phyloP scores from a whole-genome alignment of 2,329 filamentous ascomycete genomes.

The Aspergillus phoenicis region DNA sequence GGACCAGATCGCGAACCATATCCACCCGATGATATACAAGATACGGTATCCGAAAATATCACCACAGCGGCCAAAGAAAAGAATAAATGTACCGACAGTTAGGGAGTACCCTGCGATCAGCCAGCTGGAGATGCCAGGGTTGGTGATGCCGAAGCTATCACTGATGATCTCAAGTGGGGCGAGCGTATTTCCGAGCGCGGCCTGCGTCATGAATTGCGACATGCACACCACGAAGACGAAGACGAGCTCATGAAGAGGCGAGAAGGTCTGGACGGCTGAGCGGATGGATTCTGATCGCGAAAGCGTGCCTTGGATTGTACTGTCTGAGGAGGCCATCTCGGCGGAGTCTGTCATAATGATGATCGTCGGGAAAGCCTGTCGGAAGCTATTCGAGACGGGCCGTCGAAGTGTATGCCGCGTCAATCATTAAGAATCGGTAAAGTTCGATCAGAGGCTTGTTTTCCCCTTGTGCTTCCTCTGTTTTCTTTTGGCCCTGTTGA shows the following conservation, averaged over 20 bases:
- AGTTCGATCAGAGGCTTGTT: no score
- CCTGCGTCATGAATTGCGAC: constrained; percentile 50
- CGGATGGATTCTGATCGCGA: constrained; percentile 16
- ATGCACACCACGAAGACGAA: constrained; percentile 41
- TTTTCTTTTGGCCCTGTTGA: no score
- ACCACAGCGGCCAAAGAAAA: constrained; percentile 41
- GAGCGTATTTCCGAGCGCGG: constrained; percentile 52
- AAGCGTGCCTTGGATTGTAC: neutral
- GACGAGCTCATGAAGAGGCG: constrained; percentile 30
- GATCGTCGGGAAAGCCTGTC: neutral
- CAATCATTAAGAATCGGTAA: neutral
- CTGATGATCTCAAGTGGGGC: constrained; percentile 55
- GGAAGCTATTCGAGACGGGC: neutral
- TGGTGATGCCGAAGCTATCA: constrained; percentile 48
- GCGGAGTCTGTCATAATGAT: neutral
- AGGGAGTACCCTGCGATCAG: constrained; percentile 61
- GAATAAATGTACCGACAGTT: constrained; percentile 44
- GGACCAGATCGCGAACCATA: constrained; percentile 42
- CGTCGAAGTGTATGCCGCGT: neutral
- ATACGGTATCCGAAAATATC: constrained; percentile 42
- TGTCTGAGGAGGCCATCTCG: neutral
- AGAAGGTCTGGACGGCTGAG: constrained; percentile 26
- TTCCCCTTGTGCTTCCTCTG: no score
- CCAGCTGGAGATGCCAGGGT: constrained; percentile 56
- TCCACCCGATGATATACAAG: constrained; percentile 39